Base-by-base conservation (phyloP, 2,329 filamentous ascomycete genomes). In the Alternaria alternata region DNA sequence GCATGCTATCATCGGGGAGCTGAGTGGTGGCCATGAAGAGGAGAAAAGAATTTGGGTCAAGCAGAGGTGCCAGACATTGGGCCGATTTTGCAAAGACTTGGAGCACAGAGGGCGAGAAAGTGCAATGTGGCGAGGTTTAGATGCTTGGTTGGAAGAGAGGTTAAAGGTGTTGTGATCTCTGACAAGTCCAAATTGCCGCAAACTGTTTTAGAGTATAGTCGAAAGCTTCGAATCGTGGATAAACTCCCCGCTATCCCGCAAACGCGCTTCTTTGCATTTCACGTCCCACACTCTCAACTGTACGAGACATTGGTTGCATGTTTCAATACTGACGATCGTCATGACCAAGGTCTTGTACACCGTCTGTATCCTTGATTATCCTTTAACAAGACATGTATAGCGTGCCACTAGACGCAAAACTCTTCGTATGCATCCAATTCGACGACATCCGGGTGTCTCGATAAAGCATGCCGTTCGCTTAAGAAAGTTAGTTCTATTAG, bases 11-110 rank as follows among this genome's bases (percentile, higher is more conserved):
- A 51, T 42, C 70, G 77, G 2, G 3, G 63, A 71, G 52, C 52
- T 65, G 47, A 38, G 52, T 28, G 53, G 43, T 68, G 75, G 58
- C 71, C 72, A 18, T 39, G 77, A 52, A 3, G 44, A 65, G 5
- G 64, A 63, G 11, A 60, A 51, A 30, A 42, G 36, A 18, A 26
- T 38, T 2, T 75, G 67, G 62, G 53, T 76, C 2, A 65, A 65
- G 9, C 74, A 81, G 56, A 78, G 82, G 39, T 82, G 83, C 68
- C 54, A 64, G 34, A 78, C 74, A 0, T 51, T 87, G 55, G 64
- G 70, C 2, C 48, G 48, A 1, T 84, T 84, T 52, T 87, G 85
- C 64, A 68, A 74, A 14, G 61, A 59, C 3, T 80, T 81, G 76
- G 69, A 67, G 20, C 64, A 75, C 3, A 76, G 81, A 7, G 79